phyloP scores from a whole-genome alignment of 805 yeast genomes.

The Myxozyma vanderwaltii region DNA sequence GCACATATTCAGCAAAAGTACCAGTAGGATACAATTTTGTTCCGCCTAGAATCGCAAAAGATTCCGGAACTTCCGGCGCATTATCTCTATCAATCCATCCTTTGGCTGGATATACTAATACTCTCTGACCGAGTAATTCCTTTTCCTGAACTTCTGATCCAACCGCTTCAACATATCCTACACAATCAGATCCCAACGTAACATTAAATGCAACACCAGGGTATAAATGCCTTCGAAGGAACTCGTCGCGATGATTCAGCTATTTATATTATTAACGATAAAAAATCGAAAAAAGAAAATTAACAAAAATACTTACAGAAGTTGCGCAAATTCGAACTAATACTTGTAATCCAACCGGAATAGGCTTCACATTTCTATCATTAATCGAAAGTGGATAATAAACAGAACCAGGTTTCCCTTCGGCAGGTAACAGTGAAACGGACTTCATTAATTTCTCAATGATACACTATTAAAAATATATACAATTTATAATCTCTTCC shows the following conservation, averaged over 20 bases:
- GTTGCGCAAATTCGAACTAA: slow-evolving; percentile 25
- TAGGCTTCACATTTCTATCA: background rate
- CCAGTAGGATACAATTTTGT: slow-evolving; percentile 28
- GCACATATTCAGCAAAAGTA: slow-evolving; percentile 26
- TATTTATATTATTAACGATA: background rate
- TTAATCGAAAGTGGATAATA: slow-evolving; percentile 10
- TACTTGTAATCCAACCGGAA: slow-evolving; percentile 16
- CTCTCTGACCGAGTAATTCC: slow-evolving; percentile 17
- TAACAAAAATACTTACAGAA: slow-evolving; percentile 5
- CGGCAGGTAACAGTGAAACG: slow-evolving; percentile 10
- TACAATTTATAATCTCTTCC: no score
- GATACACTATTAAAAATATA: no score
- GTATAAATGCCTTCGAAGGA: slow-evolving; percentile 30
- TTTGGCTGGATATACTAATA: slow-evolving; percentile 26
- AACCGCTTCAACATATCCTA: slow-evolving; percentile 27
- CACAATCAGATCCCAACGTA: slow-evolving; percentile 33
- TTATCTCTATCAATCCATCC: slow-evolving; percentile 22
- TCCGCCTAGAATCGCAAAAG: slow-evolving; percentile 33
- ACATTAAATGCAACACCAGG: slow-evolving; percentile 29
- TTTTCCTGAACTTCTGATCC: slow-evolving; percentile 7
- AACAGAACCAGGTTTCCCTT: slow-evolving; percentile 18
- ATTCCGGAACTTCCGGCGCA: slow-evolving; percentile 22
- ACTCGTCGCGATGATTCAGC: slow-evolving; percentile 35
- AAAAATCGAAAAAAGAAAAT: background rate
- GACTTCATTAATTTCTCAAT: slow-evolving; percentile 4